Evolutionary conservation across 768 basidiomycete genomes (phyloP).

Genomic region (Lanmaoa pseudosensibilis): DNA sequence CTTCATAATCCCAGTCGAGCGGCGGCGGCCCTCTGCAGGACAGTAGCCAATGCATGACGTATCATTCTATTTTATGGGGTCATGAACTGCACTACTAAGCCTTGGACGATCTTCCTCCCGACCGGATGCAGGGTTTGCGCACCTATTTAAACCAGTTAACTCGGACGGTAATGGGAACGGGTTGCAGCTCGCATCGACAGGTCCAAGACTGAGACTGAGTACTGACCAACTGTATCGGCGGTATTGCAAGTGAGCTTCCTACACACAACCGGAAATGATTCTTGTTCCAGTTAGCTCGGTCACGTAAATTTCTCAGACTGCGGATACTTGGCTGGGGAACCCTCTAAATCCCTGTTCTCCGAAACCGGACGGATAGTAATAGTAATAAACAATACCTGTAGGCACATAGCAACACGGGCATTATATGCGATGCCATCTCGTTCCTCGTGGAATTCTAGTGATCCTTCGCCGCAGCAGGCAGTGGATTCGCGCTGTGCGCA

Average conservation of each 20-base stretch:
- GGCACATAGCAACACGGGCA: slow-evolving; percentile 59
- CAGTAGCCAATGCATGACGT: neutral
- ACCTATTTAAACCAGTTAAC: neutral
- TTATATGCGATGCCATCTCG: slow-evolving; percentile 21
- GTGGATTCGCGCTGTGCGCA: neutral
- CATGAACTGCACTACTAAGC: neutral
- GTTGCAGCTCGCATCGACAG: too few species aligned
- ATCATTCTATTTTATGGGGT: neutral
- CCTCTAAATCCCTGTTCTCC: slow-evolving; percentile 25
- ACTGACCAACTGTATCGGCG: too few species aligned
- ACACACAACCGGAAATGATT: neutral
- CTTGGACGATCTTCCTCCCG: neutral
- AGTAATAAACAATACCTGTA: slow-evolving; percentile 34
- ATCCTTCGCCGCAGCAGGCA: neutral
- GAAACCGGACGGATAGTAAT: slow-evolving; percentile 65
- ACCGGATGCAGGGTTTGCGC: neutral
- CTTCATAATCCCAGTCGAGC: neutral
- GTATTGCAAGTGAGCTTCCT: neutral
- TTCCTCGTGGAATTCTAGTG: neutral
- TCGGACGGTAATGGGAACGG: too few species aligned
- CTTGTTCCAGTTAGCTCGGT: neutral
- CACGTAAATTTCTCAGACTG: too few species aligned
- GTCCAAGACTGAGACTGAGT: too few species aligned
- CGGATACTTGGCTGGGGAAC: neutral
- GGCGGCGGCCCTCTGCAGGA: neutral